Conservation (phyloP, 2,329 filamentous ascomycete genomes). For the Paraphoma chrysanthemicola region DNA sequence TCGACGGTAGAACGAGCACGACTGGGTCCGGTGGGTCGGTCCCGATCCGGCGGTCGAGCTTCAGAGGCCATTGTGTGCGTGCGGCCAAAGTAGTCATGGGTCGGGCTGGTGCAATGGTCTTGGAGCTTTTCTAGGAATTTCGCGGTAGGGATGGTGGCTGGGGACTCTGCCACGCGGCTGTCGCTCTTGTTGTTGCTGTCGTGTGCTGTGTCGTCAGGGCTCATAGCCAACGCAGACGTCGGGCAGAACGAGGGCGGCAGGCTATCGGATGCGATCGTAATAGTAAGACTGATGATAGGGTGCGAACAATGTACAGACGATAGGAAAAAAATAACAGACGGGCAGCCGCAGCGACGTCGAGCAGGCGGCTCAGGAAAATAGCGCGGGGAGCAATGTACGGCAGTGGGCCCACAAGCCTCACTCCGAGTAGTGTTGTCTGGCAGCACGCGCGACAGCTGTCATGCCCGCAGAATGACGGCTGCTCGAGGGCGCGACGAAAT, state of each 20-base stretch:
- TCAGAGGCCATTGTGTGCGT: slow-evolving; percentile 15
- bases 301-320: too few species aligned
- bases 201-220: not conserved
- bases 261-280: not conserved
- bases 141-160: not conserved
- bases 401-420: not conserved
- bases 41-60: slow-evolving; percentile 15
- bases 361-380: not conserved
- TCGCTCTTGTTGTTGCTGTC: not conserved
- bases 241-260: too few species aligned
- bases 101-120: not conserved
- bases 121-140: not conserved
- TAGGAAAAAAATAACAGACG: not conserved
- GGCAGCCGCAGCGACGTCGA: not conserved
- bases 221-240: not conserved
- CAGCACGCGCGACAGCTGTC: not conserved
- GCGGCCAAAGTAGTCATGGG: not conserved
- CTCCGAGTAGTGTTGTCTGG: too few species aligned
- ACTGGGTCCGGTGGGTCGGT: slow-evolving; percentile 20
- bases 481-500: not conserved
- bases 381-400: not conserved
- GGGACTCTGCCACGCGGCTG: not conserved
- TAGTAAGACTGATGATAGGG: not conserved
- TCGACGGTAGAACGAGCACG: slow-evolving; percentile 35
- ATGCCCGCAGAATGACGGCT: not conserved